Evolutionary conservation across 2,329 filamentous ascomycete species (phyloP), one percentile per base, ranked within the genome.

Genomic region (Colletotrichum cereale): DNA sequence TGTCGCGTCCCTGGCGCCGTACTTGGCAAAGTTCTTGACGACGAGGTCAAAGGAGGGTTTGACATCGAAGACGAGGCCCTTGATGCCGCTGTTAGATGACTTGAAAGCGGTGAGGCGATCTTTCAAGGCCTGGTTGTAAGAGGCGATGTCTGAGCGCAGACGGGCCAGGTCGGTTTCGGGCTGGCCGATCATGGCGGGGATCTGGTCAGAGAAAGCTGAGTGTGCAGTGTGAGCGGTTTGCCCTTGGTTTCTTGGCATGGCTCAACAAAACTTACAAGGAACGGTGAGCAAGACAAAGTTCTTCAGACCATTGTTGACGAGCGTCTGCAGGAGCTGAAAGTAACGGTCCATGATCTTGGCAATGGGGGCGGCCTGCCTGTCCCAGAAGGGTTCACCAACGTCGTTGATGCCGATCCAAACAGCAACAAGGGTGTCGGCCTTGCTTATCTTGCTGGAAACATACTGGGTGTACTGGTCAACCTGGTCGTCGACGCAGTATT

Each of bases 341-440:
- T 87, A 87, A 31, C 80, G 78, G 29, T 82, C 80, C 76, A 86
- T 82, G 21, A 87, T 80, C 40, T 76, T 75, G 16, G 77, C 75
- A 0, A 82, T 72, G 0, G 68, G 68, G 1, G 83, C 73, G 5
- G 75, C 73, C 42, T 74, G 75, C 61, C 74, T 73, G 29, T 68
- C 65, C 76, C 79, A 84, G 80, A 85, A 88, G 26, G 81, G 81
- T 74, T 85, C 86, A 36, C 85, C 85, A 26, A 89, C 82, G 73
- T 89, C 87, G 76, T 89, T 89, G 75, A 89, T 85, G 56, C 87
- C 87, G 61, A 89, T 86, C 80, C 83, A 88, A 65, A 87, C 82
- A 12, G 83, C 82, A 74, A 88, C 87, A 6, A 88, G 82, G 0
- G 83, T 80, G 64, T 58, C 55, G 44, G 26, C 58, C 58, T 85